A percentile compares a stretch with the other conserved stretches of the same genome.
These are phyloP conservation scores for Dioscorea zingiberensis DNA, from an alignment of 106 monocot species.

Conservation along the genomic window DNA sequence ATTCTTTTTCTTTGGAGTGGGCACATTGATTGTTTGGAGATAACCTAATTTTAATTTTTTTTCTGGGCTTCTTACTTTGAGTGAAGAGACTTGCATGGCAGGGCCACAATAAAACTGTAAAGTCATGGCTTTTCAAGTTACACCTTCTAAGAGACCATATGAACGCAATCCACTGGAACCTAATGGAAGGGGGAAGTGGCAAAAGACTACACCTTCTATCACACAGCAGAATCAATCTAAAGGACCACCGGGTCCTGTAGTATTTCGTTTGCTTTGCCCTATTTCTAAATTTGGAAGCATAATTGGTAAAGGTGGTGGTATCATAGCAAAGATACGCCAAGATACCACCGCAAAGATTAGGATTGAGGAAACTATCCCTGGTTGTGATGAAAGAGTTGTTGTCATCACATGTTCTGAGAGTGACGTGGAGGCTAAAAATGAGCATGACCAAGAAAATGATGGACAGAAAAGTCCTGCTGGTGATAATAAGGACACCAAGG, in stretches of 20 bases:
- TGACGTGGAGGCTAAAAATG: conserved; percentile 27
- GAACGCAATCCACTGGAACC: conserved; percentile 37
- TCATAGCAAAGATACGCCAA: conserved; percentile 72
- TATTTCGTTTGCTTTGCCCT: conserved; percentile 76
- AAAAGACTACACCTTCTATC: conserved; percentile 38
- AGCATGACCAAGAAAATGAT: conserved; percentile 26
- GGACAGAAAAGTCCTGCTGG: conserved; percentile 8
- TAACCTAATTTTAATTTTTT: no score
- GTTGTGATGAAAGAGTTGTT: conserved; percentile 78
- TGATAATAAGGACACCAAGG: conserved; percentile 18
- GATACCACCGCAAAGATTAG: conserved; percentile 78
- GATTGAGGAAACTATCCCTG: conserved; percentile 61
- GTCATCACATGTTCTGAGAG: conserved; percentile 59
- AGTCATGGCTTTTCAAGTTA: conserved; percentile 45
- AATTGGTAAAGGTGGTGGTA: conserved; percentile 89
- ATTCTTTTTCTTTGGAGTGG: no score
- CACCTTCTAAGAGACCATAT: conserved; percentile 62
- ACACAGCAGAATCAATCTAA: conserved; percentile 28
- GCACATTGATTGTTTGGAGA: no score
- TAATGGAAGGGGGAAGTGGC: conserved; percentile 61
- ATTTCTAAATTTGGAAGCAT: conserved; percentile 68
- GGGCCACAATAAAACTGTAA: no score
- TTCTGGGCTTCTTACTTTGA: no score
- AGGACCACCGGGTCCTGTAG: conserved; percentile 23
- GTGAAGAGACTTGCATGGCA: no score